Evolutionary conservation across 257 asterid species (phyloP).

Genomic region (Fraxinus cuspidata): DNA sequence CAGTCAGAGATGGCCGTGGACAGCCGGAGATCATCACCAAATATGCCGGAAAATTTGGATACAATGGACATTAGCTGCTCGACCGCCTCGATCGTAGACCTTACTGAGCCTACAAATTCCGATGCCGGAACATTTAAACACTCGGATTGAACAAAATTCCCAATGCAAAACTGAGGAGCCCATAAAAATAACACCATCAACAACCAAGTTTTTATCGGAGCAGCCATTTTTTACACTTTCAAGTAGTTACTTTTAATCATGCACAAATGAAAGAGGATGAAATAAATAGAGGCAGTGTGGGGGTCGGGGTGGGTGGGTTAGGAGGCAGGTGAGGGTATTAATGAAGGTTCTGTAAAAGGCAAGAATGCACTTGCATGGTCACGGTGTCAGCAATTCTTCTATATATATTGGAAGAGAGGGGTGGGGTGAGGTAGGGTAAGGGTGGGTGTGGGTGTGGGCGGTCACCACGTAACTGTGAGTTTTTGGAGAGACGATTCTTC

Average conservation of each 20-base stretch:
- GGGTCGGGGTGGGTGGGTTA: constrained; percentile 20
- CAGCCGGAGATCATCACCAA: constrained; percentile 66
- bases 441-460: not conserved
- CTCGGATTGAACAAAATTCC: constrained; percentile 34
- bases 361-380: constrained; percentile 14
- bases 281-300: constrained; percentile 6
- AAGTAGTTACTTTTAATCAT: not conserved
- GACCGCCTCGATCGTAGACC: constrained; percentile 45
- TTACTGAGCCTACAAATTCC: constrained; percentile 48
- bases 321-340: constrained; percentile 51
- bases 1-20: constrained; percentile 67
- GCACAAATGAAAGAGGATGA: constrained; percentile 19
- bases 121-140: constrained; percentile 57
- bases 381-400: constrained; percentile 7
- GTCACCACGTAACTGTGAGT: not conserved
- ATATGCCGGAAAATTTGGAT: constrained; percentile 40
- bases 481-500: not conserved
- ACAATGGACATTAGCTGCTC: constrained; percentile 50
- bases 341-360: constrained; percentile 12
- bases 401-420: not conserved
- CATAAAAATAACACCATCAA: constrained; percentile 29
- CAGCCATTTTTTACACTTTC: constrained; percentile 13
- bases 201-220: not conserved
- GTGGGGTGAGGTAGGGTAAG: constrained; percentile 1
- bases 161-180: not conserved